phyloP scores from a whole-genome alignment of 805 yeast species.

The Kluyveromyces starmeri region DNA sequence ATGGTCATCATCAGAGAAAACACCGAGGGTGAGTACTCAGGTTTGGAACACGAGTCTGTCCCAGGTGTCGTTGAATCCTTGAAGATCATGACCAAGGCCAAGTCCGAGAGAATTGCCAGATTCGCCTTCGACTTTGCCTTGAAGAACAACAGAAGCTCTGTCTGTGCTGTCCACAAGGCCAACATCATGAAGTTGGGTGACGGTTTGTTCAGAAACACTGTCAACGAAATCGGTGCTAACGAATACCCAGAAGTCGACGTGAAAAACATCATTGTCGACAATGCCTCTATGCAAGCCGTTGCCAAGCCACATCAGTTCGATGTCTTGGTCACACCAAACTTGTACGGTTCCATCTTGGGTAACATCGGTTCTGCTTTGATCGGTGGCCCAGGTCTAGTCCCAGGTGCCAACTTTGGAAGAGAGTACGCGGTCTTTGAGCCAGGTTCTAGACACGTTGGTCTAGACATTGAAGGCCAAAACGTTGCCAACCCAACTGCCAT shows the following conservation, averaged over 20 bases:
- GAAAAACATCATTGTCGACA: constrained; percentile 94
- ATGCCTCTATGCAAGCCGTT: constrained; percentile 99
- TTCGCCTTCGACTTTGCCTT: constrained; percentile 94
- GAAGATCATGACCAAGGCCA: constrained; percentile 87
- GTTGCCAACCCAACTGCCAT: constrained; percentile 97
- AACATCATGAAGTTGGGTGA: constrained; percentile 98
- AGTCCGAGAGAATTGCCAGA: constrained; percentile 95
- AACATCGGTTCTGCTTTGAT: constrained; percentile 95
- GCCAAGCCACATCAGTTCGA: constrained; percentile 97
- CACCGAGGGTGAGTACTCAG: constrained; percentile 98
- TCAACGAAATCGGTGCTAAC: constrained; percentile 74
- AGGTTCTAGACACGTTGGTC: constrained; percentile 98
- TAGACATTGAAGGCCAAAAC: constrained; percentile 90
- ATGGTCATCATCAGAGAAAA: constrained; percentile 95
- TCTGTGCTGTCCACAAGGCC: constrained; percentile 97
- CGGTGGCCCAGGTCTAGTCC: constrained; percentile 98
- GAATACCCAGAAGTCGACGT: constrained; percentile 79
- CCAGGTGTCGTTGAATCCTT: constrained; percentile 97
- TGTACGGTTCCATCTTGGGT: constrained; percentile 94
- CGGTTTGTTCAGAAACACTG: constrained; percentile 93
- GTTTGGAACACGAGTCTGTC: constrained; percentile 93
- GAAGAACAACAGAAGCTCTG: constrained; percentile 84
- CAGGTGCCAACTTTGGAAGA: constrained; percentile 97
- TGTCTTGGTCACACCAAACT: constrained; percentile 94
- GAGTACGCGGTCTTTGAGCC: constrained; percentile 98